phyloP scores from a whole-genome alignment of 495 filamentous ascomycete species.

The Neurospora pannonica region DNA sequence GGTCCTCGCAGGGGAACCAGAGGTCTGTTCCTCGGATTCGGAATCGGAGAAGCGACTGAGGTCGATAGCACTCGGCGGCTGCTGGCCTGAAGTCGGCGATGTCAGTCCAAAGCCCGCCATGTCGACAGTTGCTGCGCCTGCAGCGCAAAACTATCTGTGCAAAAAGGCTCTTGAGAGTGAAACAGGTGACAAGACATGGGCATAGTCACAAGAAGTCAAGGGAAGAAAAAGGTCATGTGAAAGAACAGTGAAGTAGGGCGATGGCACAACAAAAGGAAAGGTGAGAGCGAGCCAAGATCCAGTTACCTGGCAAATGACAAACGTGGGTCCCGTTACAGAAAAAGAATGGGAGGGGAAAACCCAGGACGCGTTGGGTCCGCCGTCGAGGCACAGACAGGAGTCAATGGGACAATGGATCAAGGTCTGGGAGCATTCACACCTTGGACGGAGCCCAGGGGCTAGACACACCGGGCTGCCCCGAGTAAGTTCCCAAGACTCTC shows the following conservation, averaged over 20 bases:
- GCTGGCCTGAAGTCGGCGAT: conserved; percentile 16
- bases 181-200: not conserved
- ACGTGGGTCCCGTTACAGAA: not conserved
- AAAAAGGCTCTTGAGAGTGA: not conserved
- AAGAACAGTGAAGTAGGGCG: conserved; percentile 1
- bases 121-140: conserved; percentile 7
- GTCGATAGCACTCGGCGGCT: conserved; percentile 14
- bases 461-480: conserved; percentile 6
- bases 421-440: conserved; percentile 2
- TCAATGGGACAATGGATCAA: conserved; percentile 7
- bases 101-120: conserved; percentile 28
- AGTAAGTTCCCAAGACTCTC: conserved; percentile 1
- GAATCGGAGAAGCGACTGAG: conserved; percentile 25
- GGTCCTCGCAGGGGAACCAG: conserved; percentile 21
- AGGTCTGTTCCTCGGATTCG: conserved; percentile 28
- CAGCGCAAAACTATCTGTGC: not conserved
- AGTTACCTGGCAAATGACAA: conserved; percentile 1
- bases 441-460: conserved; percentile 12
- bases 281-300: not conserved
- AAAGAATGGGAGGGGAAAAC: conserved; percentile 1
- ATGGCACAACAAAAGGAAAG: not conserved
- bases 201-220: not conserved
- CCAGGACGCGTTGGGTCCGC: conserved; percentile 10
- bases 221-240: not conserved
- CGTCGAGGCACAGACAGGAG: conserved; percentile 14